phyloP scores from a whole-genome alignment of 2,329 filamentous ascomycete genomes.

The Aschersonia sp. region DNA sequence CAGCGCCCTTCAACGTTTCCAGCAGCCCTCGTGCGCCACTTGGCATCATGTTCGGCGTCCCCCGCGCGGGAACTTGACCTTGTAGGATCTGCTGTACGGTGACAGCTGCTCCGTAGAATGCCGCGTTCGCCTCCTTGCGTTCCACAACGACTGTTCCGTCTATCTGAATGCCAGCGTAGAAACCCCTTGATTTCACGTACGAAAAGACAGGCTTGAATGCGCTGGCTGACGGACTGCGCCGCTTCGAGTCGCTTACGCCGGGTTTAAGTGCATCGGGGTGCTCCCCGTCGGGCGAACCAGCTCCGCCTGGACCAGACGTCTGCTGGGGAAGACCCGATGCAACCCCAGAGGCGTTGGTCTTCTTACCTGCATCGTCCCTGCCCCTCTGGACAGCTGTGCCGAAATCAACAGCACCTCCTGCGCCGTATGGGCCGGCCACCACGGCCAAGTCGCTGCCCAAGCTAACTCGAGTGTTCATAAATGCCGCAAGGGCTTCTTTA shows the following conservation, averaged over 20 bases:
- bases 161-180: conserved; percentile 76
- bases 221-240: conserved; percentile 15
- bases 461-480: conserved; percentile 60
- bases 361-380: conserved; percentile 1
- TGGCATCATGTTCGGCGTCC: conserved; percentile 15
- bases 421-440: conserved; percentile 52
- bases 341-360: background rate
- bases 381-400: conserved; percentile 12
- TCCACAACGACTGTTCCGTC: conserved; percentile 81
- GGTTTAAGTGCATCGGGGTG: conserved; percentile 12
- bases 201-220: conserved; percentile 30
- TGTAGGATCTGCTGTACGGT: conserved; percentile 32
- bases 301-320: background rate
- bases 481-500: conserved; percentile 58
- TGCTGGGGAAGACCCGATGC: background rate
- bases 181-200: conserved; percentile 78
- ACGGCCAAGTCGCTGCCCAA: conserved; percentile 68
- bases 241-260: conserved; percentile 8
- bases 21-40: conserved; percentile 15
- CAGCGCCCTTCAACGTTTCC: conserved; percentile 17
- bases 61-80: conserved; percentile 18
- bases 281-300: conserved; percentile 1
- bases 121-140: conserved; percentile 74
- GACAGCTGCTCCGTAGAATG: conserved; percentile 59
- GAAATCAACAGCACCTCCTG: conserved; percentile 59